phyloP scores from a whole-genome alignment of 2,329 filamentous ascomycete species.

The Fusarium subglutinans region DNA sequence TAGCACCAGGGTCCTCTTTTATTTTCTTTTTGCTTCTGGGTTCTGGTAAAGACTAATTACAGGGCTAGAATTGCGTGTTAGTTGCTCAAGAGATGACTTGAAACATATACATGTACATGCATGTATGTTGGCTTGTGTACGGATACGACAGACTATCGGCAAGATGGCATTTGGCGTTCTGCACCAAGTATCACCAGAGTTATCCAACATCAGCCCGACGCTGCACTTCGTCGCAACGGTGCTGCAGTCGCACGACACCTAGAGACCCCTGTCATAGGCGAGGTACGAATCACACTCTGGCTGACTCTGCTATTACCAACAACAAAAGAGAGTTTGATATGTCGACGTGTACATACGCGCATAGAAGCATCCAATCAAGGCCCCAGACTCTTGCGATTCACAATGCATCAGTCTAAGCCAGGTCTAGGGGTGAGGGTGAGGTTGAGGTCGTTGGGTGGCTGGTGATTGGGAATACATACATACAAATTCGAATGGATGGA shows the following conservation, averaged over 20 bases:
- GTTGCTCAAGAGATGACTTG: not conserved
- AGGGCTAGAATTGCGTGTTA: not conserved
- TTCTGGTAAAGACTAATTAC: not conserved
- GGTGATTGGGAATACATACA: slow-evolving; percentile 13
- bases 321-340: not conserved
- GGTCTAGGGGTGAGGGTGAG: not conserved
- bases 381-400: slow-evolving; percentile 22
- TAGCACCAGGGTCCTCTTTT: not conserved
- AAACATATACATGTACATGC: not conserved
- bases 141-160: not conserved
- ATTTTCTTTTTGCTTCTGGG: not conserved
- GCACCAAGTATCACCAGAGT: slow-evolving; percentile 2
- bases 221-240: slow-evolving; percentile 37
- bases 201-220: slow-evolving; percentile 20
- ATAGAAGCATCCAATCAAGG: not conserved
- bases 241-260: slow-evolving; percentile 38
- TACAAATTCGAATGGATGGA: slow-evolving; percentile 8
- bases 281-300: slow-evolving; percentile 35
- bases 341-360: not conserved
- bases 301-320: not conserved
- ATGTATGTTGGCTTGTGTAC: not conserved
- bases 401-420: slow-evolving; percentile 21
- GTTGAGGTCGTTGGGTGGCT: not conserved
- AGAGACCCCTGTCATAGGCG: slow-evolving; percentile 30
- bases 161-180: not conserved